Evolutionary conservation across 345 rosid genomes (phyloP).

Genomic region (Hibiscus mutabilis): DNA sequence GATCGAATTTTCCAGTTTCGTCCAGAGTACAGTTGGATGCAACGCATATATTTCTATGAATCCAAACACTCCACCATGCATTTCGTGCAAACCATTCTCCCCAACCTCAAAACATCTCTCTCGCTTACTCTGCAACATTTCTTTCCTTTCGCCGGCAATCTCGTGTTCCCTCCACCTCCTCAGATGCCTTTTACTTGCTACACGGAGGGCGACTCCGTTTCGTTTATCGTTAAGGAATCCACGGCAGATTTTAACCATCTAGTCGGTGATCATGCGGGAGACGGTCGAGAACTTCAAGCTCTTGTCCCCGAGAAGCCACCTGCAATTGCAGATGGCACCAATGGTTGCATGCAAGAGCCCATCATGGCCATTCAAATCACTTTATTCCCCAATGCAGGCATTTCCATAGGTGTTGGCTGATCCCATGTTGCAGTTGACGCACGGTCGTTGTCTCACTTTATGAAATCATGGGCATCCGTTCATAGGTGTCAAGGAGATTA

Average conservation of each 20-base stretch:
- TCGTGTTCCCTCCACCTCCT: conserved; percentile 21
- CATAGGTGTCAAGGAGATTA: not conserved
- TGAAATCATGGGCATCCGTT: conserved; percentile 31
- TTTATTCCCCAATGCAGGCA: conserved; percentile 16
- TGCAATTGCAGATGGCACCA: not conserved
- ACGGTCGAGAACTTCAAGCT: conserved; percentile 22
- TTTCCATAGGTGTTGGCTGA: conserved; percentile 1
- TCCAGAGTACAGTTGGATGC: not conserved
- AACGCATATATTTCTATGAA: conserved; percentile 37
- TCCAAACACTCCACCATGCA: conserved; percentile 21
- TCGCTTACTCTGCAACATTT: conserved; percentile 36
- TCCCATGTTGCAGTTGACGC: conserved; percentile 35
- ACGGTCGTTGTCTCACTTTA: conserved; percentile 28
- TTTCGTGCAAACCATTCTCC: conserved; percentile 30
- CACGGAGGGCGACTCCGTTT: conserved; percentile 16
- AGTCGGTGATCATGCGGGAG: conserved; percentile 3
- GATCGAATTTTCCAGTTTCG: conserved; percentile 41
- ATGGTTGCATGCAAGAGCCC: conserved; percentile 8
- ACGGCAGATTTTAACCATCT: conserved; percentile 20
- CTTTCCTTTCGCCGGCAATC: conserved; percentile 34
- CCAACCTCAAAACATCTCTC: conserved; percentile 36
- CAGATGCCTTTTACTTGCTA: conserved; percentile 19
- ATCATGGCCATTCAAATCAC: conserved; percentile 37
- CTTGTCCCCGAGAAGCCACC: conserved; percentile 10
- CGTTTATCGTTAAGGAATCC: conserved; percentile 18